These are phyloP conservation scores for Scheffersomyces ergatensis DNA, from an alignment of 805 yeast species.

Conservation along the genomic window DNA sequence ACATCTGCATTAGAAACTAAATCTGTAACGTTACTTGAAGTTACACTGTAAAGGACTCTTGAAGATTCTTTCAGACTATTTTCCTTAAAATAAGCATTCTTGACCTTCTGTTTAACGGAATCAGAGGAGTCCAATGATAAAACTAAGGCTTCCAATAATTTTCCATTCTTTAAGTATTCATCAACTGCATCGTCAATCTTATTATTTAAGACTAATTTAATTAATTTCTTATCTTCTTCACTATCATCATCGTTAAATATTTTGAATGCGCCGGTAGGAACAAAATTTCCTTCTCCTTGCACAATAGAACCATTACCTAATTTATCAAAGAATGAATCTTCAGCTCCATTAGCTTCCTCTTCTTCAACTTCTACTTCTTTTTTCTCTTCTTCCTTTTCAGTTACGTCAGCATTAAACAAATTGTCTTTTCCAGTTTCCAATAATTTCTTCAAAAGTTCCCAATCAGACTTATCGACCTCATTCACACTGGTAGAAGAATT, in stretches of 20 bases:
- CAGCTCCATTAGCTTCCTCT: constrained; percentile 12
- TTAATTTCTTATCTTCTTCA: constrained; percentile 39
- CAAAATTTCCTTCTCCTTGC: constrained; percentile 13
- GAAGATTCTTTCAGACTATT: constrained; percentile 57
- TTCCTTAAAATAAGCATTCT: constrained; percentile 65
- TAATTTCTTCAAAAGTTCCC: constrained; percentile 59
- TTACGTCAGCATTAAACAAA: constrained; percentile 36
- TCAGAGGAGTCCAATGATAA: constrained; percentile 70
- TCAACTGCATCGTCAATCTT: constrained; percentile 67
- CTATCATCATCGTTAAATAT: constrained; percentile 32
- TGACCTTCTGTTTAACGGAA: constrained; percentile 61
- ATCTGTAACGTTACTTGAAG: constrained; percentile 58
- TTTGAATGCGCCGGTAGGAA: constrained; percentile 57
- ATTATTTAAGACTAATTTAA: constrained; percentile 52
- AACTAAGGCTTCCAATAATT: constrained; percentile 75
- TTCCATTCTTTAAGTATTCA: constrained; percentile 58
- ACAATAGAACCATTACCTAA: constrained; percentile 20
- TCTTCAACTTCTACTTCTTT: constrained; percentile 6
- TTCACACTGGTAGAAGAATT: constrained; percentile 34
- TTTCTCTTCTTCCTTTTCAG: constrained; percentile 11
- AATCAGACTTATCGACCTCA: constrained; percentile 52
- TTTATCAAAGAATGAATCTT: constrained; percentile 37
- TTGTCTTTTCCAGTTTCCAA: constrained; percentile 48
- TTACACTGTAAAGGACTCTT: constrained; percentile 68
- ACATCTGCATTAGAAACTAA: constrained; percentile 77